Evolutionary conservation across 2,329 filamentous ascomycete species (phyloP).

Genomic region (Claviceps cyperi): DNA sequence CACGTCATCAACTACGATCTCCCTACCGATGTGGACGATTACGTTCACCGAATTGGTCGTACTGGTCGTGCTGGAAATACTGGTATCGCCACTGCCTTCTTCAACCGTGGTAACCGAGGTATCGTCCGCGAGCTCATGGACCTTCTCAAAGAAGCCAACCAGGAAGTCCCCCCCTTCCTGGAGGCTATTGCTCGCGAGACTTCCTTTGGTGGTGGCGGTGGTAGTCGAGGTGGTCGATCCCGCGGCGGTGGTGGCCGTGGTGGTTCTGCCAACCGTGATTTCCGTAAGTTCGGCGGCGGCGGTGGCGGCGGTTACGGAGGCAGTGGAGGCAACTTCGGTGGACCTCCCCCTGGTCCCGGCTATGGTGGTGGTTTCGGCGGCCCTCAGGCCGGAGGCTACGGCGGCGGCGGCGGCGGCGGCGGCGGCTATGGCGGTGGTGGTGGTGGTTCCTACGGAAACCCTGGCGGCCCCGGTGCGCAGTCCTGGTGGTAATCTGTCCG

Average conservation of each 20-base stretch:
- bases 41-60: conserved; percentile 98
- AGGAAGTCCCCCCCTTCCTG: conserved; percentile 85
- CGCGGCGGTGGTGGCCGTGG: conserved; percentile 45
- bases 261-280: conserved; percentile 67
- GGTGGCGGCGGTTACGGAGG: conserved; percentile 25
- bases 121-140: conserved; percentile 93
- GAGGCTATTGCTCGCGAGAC: conserved; percentile 96
- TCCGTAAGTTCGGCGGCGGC: conserved; percentile 60
- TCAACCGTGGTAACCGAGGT: conserved; percentile 98
- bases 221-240: conserved; percentile 35
- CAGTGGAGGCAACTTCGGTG: conserved; percentile 21
- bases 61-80: conserved; percentile 99
- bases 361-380: conserved; percentile 23
- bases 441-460: conserved; percentile 42
- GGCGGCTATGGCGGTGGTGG: conserved; percentile 28
- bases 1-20: conserved; percentile 99
- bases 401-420: conserved; percentile 24
- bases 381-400: conserved; percentile 23
- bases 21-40: conserved; percentile 97
- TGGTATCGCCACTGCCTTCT: conserved; percentile 95
- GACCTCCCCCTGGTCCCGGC: conserved; percentile 17
- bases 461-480: conserved; percentile 52
- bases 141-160: conserved; percentile 97
- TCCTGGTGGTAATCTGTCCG: conserved; percentile 43
- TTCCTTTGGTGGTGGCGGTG: conserved; percentile 59